Evolutionary conservation across 192 early-diverging fungal genomes (phyloP).

Genomic region (Backusella tarrabulga): DNA sequence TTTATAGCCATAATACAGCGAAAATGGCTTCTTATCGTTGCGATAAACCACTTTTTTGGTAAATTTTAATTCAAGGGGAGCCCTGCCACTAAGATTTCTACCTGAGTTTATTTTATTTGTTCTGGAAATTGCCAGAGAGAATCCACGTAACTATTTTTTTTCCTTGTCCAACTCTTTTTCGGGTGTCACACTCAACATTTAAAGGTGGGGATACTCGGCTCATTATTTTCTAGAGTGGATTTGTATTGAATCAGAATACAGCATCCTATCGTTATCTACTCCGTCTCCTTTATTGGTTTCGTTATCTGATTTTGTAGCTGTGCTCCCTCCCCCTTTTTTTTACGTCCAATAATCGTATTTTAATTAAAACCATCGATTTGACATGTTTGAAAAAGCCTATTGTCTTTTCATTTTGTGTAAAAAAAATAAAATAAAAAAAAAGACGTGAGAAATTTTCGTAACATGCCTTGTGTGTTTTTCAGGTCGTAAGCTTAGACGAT

Average conservation of each 20-base stretch:
- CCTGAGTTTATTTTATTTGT: neutral
- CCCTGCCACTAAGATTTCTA: neutral
- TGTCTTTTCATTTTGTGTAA: neutral
- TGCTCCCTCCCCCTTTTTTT: neutral
- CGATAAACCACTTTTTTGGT: neutral
- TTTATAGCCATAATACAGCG: neutral
- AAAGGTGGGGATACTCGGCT: neutral
- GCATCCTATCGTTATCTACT: neutral
- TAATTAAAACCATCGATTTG: neutral
- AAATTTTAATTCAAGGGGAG: slow-evolving; percentile 8
- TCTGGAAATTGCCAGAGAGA: neutral
- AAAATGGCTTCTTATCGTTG: neutral
- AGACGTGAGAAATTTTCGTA: neutral
- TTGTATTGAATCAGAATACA: neutral
- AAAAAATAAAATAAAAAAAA: neutral
- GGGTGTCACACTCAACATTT: neutral
- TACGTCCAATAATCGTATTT: neutral
- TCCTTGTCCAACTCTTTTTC: neutral
- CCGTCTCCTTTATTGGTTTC: neutral
- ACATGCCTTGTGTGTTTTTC: neutral
- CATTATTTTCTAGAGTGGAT: neutral
- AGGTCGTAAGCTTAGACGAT: neutral
- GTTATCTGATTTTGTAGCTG: neutral
- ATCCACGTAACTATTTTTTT: neutral
- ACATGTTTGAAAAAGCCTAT: neutral